Conservation (phyloP, 495 filamentous ascomycete genomes). For the Aspergillus panamensis region DNA sequence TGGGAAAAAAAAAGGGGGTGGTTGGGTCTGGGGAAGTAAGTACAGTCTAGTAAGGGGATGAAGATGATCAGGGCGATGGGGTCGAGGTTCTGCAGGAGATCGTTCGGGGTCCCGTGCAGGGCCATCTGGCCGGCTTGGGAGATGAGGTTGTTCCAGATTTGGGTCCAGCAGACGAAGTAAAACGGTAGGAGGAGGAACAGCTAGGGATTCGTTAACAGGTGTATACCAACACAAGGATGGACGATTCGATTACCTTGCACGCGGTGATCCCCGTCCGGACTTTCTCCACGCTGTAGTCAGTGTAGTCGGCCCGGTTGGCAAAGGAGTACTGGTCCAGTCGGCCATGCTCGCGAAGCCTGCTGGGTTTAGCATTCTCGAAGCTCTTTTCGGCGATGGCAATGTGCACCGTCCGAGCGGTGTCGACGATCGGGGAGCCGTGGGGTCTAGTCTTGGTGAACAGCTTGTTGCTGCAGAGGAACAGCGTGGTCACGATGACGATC, state of each 20-base stretch:
- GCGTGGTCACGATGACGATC: conserved; percentile 13
- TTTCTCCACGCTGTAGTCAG: conserved; percentile 50
- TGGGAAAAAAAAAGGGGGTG: background rate
- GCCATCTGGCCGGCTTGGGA: conserved; percentile 44
- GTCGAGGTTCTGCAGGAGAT: conserved; percentile 63
- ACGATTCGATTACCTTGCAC: conserved; percentile 30
- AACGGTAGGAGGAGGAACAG: conserved; percentile 46
- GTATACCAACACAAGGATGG: background rate
- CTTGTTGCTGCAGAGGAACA: conserved; percentile 18
- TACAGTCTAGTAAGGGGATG: conserved; percentile 58
- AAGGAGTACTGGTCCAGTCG: conserved; percentile 12
- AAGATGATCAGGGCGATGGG: conserved; percentile 59
- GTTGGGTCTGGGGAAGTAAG: too few species aligned
- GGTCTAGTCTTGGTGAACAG: conserved; percentile 37
- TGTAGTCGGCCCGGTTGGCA: conserved; percentile 8
- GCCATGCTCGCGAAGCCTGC: conserved; percentile 6
- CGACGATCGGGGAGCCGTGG: conserved; percentile 42
- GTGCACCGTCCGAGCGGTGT: conserved; percentile 35
- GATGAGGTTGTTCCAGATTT: conserved; percentile 29
- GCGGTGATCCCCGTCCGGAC: conserved; percentile 44
- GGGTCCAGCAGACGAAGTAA: conserved; percentile 20
- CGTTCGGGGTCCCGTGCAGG: conserved; percentile 52
- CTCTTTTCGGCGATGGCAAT: conserved; percentile 22
- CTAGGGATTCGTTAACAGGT: conserved; percentile 6
- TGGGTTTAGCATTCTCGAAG: conserved; percentile 26